Evolutionary conservation across 768 basidiomycete species (phyloP).

Genomic region (Phaeolepiota aurea): DNA sequence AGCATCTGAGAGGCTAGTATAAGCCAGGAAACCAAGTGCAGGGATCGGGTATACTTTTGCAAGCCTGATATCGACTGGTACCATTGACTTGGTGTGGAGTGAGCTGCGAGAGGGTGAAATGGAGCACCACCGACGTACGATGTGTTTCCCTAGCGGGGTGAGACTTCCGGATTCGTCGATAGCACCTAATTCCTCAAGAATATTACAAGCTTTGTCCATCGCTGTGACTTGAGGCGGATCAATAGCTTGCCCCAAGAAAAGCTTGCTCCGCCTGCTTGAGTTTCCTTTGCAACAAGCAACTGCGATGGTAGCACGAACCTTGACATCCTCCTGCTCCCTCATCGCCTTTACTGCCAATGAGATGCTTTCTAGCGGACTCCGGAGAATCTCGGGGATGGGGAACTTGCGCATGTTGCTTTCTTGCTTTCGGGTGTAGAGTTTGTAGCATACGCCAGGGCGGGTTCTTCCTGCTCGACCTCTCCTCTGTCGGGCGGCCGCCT

Average conservation of each 20-base stretch:
- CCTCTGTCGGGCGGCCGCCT: slow-evolving; percentile 76
- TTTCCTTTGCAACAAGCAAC: too few species aligned
- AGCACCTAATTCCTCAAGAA: slow-evolving; percentile 72
- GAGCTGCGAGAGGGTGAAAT: not conserved
- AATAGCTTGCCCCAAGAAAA: slow-evolving; percentile 66
- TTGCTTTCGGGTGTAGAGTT: slow-evolving; percentile 72
- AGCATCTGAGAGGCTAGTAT: slow-evolving; percentile 54
- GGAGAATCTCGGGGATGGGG: slow-evolving; percentile 81
- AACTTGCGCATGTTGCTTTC: slow-evolving; percentile 63
- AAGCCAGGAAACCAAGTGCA: not conserved
- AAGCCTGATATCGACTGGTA: slow-evolving; percentile 84
- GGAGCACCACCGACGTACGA: slow-evolving; percentile 33
- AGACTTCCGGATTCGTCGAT: slow-evolving; percentile 53
- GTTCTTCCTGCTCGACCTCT: slow-evolving; percentile 89
- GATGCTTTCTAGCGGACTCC: slow-evolving; percentile 79
- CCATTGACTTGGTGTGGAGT: slow-evolving; percentile 43
- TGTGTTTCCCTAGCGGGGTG: slow-evolving; percentile 78
- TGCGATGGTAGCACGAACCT: too few species aligned
- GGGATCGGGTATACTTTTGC: slow-evolving; percentile 54
- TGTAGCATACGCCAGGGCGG: slow-evolving; percentile 77
- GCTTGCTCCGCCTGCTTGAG: too few species aligned
- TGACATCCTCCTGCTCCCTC: slow-evolving; percentile 70
- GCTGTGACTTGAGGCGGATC: slow-evolving; percentile 74
- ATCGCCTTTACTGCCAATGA: slow-evolving; percentile 77
- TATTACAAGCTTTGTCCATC: slow-evolving; percentile 69